These are phyloP conservation scores for bread wheat (Triticum aestivum) DNA, from an alignment of 176 grass and related monocot genomes.

Conservation along the genomic window IWGSC_CS_RefSeq_v2.1 NC_057800.1:376539741-376540240, in stretches of 20 bases:
- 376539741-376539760: neutral
- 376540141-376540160: neutral
- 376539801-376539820: conserved; percentile 20
- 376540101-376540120: neutral
- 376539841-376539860: conserved; percentile 76
- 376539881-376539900: conserved; percentile 76
- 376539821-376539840: conserved; percentile 66
- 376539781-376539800: neutral
- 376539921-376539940: conserved; percentile 94
- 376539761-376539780: neutral
- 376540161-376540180: conserved; percentile 1
- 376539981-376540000: conserved; percentile 77
- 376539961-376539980: conserved; percentile 79
- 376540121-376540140: conserved; percentile 7
- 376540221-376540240: too few relatives aligned
- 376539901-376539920: conserved; percentile 74
- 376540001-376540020: conserved; percentile 25
- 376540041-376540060: neutral
- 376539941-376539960: conserved; percentile 89
- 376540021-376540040: conserved; percentile 14
- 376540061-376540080: neutral
- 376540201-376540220: too few relatives aligned
- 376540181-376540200: too few relatives aligned
- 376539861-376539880: conserved; percentile 64
- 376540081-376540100: neutral